phyloP scores from a whole-genome alignment of 73 alveolate genomes.

The Tetrahymena elliotti region DNA sequence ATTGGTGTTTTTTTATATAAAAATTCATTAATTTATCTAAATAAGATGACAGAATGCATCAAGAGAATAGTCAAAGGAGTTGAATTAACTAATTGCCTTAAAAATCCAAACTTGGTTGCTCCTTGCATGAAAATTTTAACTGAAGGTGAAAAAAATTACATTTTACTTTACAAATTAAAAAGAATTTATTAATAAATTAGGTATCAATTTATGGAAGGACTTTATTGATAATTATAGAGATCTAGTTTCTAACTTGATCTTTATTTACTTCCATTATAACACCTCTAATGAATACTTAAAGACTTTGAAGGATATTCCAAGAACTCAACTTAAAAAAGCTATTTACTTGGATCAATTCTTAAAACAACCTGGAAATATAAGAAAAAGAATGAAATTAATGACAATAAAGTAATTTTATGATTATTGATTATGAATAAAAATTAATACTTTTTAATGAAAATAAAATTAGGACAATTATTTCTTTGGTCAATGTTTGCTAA shows the following conservation, averaged over 20 bases:
- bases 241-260: background rate
- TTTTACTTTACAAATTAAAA: background rate
- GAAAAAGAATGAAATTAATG: conserved; percentile 25
- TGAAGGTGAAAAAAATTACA: background rate
- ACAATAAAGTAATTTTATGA: background rate
- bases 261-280: conserved; percentile 29
- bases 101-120: background rate
- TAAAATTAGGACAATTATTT: conserved; percentile 7
- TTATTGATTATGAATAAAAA: background rate
- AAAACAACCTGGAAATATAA: conserved; percentile 20
- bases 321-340: background rate
- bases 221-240: background rate
- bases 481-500: conserved; percentile 5
- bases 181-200: background rate
- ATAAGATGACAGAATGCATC: background rate
- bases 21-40: background rate
- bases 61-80: background rate
- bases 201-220: background rate
- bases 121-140: background rate
- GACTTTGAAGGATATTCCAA: background rate
- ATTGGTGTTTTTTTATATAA: background rate
- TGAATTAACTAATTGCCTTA: background rate
- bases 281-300: conserved; percentile 11
- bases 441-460: background rate
- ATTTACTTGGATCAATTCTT: background rate